A percentile compares a stretch with the other conserved stretches of the same genome.
phyloP scores from a whole-genome alignment of 805 yeast species.

The Brettanomyces naardenensis region DNA sequence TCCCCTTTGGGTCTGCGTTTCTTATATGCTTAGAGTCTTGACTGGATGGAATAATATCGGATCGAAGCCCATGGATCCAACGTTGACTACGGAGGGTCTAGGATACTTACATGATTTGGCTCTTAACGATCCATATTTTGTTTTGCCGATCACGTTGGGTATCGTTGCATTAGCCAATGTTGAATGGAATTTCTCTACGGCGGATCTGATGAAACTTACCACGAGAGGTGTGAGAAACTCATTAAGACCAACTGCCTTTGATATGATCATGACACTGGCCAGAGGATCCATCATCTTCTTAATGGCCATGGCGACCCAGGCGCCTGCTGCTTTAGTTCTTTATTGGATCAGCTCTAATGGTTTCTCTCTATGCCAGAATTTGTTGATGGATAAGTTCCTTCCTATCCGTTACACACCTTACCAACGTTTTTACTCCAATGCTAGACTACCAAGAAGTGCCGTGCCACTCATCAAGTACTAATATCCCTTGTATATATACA shows the following conservation, averaged over 20 bases:
- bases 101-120: constrained; percentile 57
- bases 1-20: constrained; percentile 80
- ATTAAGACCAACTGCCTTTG: constrained; percentile 49
- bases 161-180: constrained; percentile 64
- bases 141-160: constrained; percentile 69
- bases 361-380: constrained; percentile 70
- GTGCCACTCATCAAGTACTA: constrained; percentile 11
- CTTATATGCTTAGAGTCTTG: constrained; percentile 64
- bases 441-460: constrained; percentile 9
- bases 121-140: constrained; percentile 49
- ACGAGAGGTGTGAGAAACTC: constrained; percentile 32
- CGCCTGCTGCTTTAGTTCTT: constrained; percentile 73
- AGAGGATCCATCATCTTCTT: constrained; percentile 70
- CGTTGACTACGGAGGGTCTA: constrained; percentile 46
- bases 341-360: constrained; percentile 87
- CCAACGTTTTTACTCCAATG: constrained; percentile 13
- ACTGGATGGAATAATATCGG: constrained; percentile 53
- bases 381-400: constrained; percentile 53
- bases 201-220: constrained; percentile 39
- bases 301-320: constrained; percentile 80
- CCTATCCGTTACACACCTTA: constrained; percentile 52
- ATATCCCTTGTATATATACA: background rate
- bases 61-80: constrained; percentile 40
- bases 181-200: constrained; percentile 73
- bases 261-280: constrained; percentile 60